Evolutionary conservation across 1,139 yeast species (phyloP).

Genomic region (Yamadazyma siamensis): DNA sequence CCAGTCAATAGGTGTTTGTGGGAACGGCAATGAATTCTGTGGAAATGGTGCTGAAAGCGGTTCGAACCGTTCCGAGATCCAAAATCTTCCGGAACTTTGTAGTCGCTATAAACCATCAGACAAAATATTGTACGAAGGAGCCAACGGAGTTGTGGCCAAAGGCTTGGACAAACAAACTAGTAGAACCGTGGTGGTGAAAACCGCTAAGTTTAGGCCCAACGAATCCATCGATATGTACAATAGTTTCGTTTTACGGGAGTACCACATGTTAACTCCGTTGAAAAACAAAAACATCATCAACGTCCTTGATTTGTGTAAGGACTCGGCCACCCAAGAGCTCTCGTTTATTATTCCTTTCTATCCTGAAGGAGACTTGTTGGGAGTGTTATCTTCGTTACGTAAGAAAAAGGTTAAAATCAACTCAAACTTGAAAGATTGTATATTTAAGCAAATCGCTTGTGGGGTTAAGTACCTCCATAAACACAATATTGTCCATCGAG

Average conservation of each 20-base stretch:
- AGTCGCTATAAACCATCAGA: constrained; percentile 8
- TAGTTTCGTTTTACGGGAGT: constrained; percentile 29
- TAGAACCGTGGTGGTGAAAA: constrained; percentile 27
- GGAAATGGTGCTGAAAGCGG: no score
- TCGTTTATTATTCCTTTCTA: constrained; percentile 41
- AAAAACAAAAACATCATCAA: constrained; percentile 29
- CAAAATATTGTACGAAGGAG: constrained; percentile 41
- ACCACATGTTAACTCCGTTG: constrained; percentile 23
- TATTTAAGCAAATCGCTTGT: constrained; percentile 45
- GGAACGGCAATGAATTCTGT: no score
- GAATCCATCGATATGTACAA: constrained; percentile 14
- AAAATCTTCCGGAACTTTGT: no score
- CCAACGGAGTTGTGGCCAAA: constrained; percentile 38
- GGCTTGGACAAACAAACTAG: constrained; percentile 23
- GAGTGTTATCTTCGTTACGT: constrained; percentile 36
- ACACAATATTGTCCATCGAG: constrained; percentile 46
- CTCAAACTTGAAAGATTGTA: constrained; percentile 37
- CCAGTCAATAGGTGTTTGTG: no score
- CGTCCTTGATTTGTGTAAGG: constrained; percentile 21
- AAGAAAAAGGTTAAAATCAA: constrained; percentile 26
- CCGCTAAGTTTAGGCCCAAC: constrained; percentile 19
- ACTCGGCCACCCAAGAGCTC: constrained; percentile 16
- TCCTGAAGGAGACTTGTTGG: constrained; percentile 47
- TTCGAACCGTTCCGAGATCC: no score
- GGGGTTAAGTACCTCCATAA: constrained; percentile 47